Percentiles rank a stretch among this genome's conserved stretches.
phyloP scores from a whole-genome alignment of 495 filamentous ascomycete species.

The Penicillium silybi region DNA sequence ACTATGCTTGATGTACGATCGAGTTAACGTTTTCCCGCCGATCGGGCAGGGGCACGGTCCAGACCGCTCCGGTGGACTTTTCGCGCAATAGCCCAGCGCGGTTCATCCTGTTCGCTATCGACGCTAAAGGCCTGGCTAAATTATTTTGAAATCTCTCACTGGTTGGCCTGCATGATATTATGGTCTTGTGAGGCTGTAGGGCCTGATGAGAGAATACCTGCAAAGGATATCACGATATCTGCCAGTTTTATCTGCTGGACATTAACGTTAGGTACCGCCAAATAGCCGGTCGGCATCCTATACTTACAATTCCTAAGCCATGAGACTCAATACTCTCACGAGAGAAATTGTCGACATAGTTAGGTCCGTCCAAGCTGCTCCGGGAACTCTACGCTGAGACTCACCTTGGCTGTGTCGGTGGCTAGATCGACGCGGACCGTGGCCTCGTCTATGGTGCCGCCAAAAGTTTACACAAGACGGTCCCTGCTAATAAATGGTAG shows the following conservation, averaged over 20 bases:
- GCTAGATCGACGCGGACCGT: too few species aligned
- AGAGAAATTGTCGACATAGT: too few species aligned
- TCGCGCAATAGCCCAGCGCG: not conserved
- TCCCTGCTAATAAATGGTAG: too few species aligned
- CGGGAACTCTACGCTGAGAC: too few species aligned
- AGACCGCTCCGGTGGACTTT: too few species aligned
- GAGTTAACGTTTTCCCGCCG: not conserved
- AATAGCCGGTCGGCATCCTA: not conserved
- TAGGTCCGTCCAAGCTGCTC: too few species aligned
- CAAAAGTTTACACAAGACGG: too few species aligned
- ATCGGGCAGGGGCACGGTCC: not conserved
- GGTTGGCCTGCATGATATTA: not conserved
- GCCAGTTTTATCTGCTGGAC: not conserved
- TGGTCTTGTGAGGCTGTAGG: not conserved
- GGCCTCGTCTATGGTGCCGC: too few species aligned
- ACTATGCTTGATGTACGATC: not conserved
- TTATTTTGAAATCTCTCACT: not conserved
- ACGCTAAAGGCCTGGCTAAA: not conserved
- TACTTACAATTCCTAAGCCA: not conserved
- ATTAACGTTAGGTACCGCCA: not conserved
- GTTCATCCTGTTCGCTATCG: not conserved
- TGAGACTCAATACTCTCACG: too few species aligned
- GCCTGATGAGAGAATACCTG: not conserved
- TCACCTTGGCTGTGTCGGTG: too few species aligned
- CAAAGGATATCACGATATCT: not conserved